phyloP scores from a whole-genome alignment of 495 filamentous ascomycete species.

The Podospora appendiculata region DNA sequence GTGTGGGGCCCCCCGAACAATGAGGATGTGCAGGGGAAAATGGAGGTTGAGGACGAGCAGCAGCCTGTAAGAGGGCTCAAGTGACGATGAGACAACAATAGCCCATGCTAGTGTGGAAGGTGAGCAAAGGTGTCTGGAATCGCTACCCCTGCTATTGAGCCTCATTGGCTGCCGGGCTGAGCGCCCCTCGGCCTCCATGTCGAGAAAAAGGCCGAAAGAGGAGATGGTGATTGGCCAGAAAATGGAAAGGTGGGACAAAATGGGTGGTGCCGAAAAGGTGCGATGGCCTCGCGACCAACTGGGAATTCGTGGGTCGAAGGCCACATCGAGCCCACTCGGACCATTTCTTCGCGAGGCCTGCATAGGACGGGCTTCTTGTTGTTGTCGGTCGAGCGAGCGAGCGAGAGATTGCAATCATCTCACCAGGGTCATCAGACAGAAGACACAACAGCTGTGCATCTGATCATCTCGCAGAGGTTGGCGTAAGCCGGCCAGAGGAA shows the following conservation, averaged over 20 bases:
- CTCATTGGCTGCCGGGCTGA: constrained; percentile 24
- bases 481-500: too few species aligned
- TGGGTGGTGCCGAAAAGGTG: constrained; percentile 12
- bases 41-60: constrained; percentile 8
- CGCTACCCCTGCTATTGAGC: constrained; percentile 28
- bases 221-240: constrained; percentile 17
- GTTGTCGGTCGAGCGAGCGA: too few species aligned
- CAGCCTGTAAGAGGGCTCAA: constrained; percentile 17
- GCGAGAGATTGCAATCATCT: too few species aligned
- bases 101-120: constrained; percentile 27
- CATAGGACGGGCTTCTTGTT: neutral
- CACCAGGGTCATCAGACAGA: too few species aligned
- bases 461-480: too few species aligned
- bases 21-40: constrained; percentile 14
- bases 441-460: too few species aligned
- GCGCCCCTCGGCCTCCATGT: constrained; percentile 24
- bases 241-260: constrained; percentile 8
- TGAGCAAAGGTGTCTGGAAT: constrained; percentile 25
- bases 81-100: constrained; percentile 13
- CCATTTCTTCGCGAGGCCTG: too few species aligned
- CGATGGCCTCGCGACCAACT: too few species aligned
- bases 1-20: constrained; percentile 10
- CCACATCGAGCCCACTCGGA: too few species aligned
- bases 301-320: too few species aligned
- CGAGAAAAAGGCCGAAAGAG: constrained; percentile 14